phyloP scores from a whole-genome alignment of 768 basidiomycete species.

The Leccinum boreale region DNA sequence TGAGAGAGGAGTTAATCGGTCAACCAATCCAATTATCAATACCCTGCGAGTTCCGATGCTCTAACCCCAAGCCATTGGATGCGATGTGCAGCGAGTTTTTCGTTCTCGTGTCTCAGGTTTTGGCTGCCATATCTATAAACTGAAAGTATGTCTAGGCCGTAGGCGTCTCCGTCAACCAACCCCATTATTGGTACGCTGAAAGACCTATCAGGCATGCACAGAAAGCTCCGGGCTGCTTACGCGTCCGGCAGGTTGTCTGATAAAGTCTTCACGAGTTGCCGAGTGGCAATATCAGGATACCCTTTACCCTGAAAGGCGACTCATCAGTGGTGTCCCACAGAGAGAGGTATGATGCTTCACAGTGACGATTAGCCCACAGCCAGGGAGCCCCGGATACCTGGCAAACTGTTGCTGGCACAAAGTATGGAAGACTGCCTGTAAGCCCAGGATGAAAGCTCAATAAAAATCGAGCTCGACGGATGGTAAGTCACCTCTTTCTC shows the following conservation, averaged over 20 bases:
- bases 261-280: slow-evolving; percentile 75
- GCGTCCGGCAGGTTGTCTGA: slow-evolving; percentile 57
- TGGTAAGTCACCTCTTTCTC: slow-evolving; percentile 80
- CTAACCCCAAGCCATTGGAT: slow-evolving; percentile 81
- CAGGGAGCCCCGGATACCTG: slow-evolving; percentile 46
- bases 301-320: slow-evolving; percentile 76
- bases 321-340: slow-evolving; percentile 3
- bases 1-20: background rate
- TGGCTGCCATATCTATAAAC: slow-evolving; percentile 83
- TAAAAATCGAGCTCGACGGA: background rate
- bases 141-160: slow-evolving; percentile 88
- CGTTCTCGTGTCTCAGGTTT: slow-evolving; percentile 66
- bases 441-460: background rate
- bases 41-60: slow-evolving; percentile 66
- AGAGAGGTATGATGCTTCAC: slow-evolving; percentile 34
- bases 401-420: slow-evolving; percentile 60
- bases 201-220: background rate
- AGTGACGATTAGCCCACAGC: slow-evolving; percentile 75
- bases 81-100: slow-evolving; percentile 61
- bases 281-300: slow-evolving; percentile 91
- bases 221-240: slow-evolving; percentile 37
- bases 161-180: slow-evolving; percentile 88
- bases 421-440: slow-evolving; percentile 91
- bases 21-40: slow-evolving; percentile 12
- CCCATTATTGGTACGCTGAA: slow-evolving; percentile 72